Conservation (phyloP, 108 stramenopile species). For the Phaeodactylum tricornutum region DNA sequence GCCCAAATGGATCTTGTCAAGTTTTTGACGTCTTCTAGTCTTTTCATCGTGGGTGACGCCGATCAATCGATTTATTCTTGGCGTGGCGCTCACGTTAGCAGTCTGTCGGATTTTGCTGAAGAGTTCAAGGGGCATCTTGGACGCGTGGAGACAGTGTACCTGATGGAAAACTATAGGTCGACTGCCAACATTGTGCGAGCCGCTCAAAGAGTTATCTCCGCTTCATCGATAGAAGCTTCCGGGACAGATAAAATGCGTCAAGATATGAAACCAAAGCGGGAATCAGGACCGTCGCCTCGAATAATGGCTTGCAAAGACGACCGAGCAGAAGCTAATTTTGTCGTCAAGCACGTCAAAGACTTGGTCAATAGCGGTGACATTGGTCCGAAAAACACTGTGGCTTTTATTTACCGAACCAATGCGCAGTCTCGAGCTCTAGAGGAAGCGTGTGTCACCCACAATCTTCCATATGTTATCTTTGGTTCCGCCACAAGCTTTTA, state of each 20-base stretch:
- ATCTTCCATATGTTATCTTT: conserved; percentile 62
- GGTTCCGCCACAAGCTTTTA: conserved; percentile 70
- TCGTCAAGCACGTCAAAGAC: conserved; percentile 45
- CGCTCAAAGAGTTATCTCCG: conserved; percentile 66
- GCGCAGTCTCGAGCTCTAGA: conserved; percentile 84
- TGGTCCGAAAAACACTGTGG: conserved; percentile 34
- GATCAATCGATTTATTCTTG: conserved; percentile 80
- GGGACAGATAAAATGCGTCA: conserved; percentile 33
- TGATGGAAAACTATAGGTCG: conserved; percentile 78
- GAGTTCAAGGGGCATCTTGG: conserved; percentile 31
- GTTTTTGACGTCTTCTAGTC: conserved; percentile 48
- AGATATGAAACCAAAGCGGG: conserved; percentile 72
- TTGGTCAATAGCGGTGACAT: conserved; percentile 37
- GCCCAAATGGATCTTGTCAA: conserved; percentile 67
- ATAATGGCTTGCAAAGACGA: conserved; percentile 61
- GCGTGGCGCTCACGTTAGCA: conserved; percentile 71
- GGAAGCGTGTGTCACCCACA: conserved; percentile 73
- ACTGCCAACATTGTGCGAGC: conserved; percentile 75
- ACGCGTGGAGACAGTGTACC: conserved; percentile 45
- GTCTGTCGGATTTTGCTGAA: conserved; percentile 44
- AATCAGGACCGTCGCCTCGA: conserved; percentile 49
- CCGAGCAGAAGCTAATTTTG: conserved; percentile 63
- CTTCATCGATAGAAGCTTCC: conserved; percentile 5
- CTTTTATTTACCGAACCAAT: conserved; percentile 84
- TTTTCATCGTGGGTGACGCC: conserved; percentile 78